Percentiles rank a stretch among this genome's conserved stretches.
Conservation (phyloP, 306 rosid genomes). For the Fragaria iinumae region DNA sequence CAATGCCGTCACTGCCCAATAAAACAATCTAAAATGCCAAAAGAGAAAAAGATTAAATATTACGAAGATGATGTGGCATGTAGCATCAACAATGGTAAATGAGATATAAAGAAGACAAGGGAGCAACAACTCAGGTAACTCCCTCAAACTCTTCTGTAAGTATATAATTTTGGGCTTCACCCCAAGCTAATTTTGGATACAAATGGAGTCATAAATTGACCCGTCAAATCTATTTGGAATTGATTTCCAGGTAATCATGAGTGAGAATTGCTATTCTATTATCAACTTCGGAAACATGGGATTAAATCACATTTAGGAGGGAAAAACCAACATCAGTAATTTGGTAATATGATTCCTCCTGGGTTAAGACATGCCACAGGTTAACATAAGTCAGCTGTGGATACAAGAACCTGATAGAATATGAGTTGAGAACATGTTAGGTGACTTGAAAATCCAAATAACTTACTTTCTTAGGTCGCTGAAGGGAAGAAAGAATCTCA, state of each 20-base stretch:
- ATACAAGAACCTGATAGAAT: conserved; percentile 12
- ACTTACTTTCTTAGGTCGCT: conserved; percentile 87
- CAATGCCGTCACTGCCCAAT: conserved; percentile 91
- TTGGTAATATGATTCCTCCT: not conserved
- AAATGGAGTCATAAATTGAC: not conserved
- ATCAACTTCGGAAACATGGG: not conserved
- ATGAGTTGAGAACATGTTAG: conserved; percentile 10
- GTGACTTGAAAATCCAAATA: conserved; percentile 19
- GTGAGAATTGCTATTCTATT: not conserved
- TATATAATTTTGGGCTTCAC: not conserved
- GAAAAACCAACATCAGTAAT: conserved; percentile 12
- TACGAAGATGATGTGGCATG: conserved; percentile 22
- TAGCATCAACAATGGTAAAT: not conserved
- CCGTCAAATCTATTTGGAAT: not conserved
- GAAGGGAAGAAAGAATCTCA: conserved; percentile 96
- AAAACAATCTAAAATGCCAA: conserved; percentile 68
- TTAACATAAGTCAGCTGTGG: conserved; percentile 13
- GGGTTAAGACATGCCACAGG: not conserved
- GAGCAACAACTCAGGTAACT: conserved; percentile 14
- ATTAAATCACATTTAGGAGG: not conserved
- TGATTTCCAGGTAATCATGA: not conserved
- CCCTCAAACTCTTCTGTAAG: conserved; percentile 17
- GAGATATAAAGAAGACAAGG: conserved; percentile 16
- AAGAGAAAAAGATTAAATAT: conserved; percentile 1
- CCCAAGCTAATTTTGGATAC: not conserved